A percentile compares a stretch with the other conserved stretches of the same genome.
These are phyloP conservation scores for Nigrospora sphaerica DNA, from an alignment of 2,329 filamentous ascomycete genomes.

Conservation along the genomic window DNA sequence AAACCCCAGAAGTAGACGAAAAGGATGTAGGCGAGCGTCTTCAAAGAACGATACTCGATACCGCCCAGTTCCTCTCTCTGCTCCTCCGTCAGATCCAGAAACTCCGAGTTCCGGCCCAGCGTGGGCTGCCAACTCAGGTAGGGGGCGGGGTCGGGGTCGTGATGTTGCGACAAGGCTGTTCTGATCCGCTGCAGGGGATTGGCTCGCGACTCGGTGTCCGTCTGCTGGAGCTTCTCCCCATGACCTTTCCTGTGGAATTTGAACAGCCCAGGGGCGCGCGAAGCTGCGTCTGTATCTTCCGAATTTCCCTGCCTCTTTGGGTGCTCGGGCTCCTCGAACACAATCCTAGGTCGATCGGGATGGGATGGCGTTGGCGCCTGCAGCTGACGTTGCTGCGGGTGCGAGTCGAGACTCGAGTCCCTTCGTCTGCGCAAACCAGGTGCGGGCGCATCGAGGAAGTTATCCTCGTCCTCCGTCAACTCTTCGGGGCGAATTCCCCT, in stretches of 20 bases:
- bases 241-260: slow-evolving; percentile 33
- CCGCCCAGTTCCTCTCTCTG: slow-evolving; percentile 93
- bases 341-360: slow-evolving; percentile 39
- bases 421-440: slow-evolving; percentile 22
- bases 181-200: slow-evolving; percentile 47
- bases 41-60: slow-evolving; percentile 90
- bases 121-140: slow-evolving; percentile 95
- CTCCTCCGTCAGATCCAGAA: slow-evolving; percentile 79
- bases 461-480: slow-evolving; percentile 29
- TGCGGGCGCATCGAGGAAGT: slow-evolving; percentile 18
- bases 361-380: no score
- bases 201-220: slow-evolving; percentile 15
- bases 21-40: slow-evolving; percentile 74
- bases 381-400: slow-evolving; percentile 27
- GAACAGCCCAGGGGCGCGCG: slow-evolving; percentile 31
- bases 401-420: slow-evolving; percentile 17
- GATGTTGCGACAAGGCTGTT: slow-evolving; percentile 46
- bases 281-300: slow-evolving; percentile 34
- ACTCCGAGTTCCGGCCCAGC: slow-evolving; percentile 86
- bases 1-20: slow-evolving; percentile 78
- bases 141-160: slow-evolving; percentile 56
- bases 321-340: slow-evolving; percentile 57
- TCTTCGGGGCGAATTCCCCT: slow-evolving; percentile 64
- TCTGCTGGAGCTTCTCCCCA: slow-evolving; percentile 28
- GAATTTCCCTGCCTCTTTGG: slow-evolving; percentile 27